Conservation (phyloP, 768 basidiomycete species). For the Tylopilus sp. region DNA sequence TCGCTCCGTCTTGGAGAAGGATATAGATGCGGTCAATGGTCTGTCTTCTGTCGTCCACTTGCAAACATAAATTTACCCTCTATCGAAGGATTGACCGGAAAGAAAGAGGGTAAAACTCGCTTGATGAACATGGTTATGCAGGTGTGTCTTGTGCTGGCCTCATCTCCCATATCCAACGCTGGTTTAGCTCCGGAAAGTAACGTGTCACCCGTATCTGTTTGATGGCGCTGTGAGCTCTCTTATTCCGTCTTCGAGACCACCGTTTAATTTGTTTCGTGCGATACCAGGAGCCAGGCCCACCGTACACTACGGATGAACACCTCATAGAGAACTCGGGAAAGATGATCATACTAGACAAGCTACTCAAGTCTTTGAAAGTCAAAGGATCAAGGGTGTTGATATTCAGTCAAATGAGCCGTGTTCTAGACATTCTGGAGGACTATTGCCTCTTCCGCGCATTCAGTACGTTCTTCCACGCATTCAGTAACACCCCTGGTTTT, state of each 20-base stretch:
- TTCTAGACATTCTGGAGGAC: slow-evolving; percentile 93
- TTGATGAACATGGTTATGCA: slow-evolving; percentile 99
- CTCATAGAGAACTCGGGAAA: slow-evolving; percentile 92
- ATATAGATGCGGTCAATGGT: slow-evolving; percentile 98
- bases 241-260: background rate
- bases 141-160: slow-evolving; percentile 35
- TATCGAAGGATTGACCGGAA: slow-evolving; percentile 76
- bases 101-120: slow-evolving; percentile 97
- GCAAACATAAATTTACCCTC: background rate
- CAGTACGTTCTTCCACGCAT: slow-evolving; percentile 48
- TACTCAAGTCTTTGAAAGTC: slow-evolving; percentile 80
- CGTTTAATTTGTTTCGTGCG: background rate
- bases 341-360: slow-evolving; percentile 96
- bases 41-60: slow-evolving; percentile 14
- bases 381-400: slow-evolving; percentile 96
- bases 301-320: slow-evolving; percentile 98
- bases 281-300: slow-evolving; percentile 88
- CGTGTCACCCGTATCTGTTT: slow-evolving; percentile 89
- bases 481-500: background rate
- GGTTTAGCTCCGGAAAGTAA: slow-evolving; percentile 68
- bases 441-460: slow-evolving; percentile 90
- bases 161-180: background rate
- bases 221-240: slow-evolving; percentile 69
- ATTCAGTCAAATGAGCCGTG: slow-evolving; percentile 99
- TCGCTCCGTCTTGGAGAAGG: slow-evolving; percentile 91